Evolutionary conservation across 2,329 filamentous ascomycete genomes (phyloP), one percentile per base, ranked within the genome.

Genomic region (Aspergillus cejpii): DNA sequence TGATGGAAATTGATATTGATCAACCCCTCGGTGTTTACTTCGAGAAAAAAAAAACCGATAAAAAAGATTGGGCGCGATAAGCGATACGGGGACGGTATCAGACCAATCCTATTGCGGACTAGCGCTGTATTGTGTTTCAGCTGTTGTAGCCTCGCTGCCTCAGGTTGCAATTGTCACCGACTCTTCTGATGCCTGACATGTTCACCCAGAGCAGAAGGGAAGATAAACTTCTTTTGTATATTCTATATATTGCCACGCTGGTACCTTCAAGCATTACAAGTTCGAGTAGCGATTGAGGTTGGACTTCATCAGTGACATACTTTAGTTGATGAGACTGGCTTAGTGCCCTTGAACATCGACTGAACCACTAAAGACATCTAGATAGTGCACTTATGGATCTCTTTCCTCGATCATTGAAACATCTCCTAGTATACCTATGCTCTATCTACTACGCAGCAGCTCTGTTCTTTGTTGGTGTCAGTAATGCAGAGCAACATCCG

Each of bases 401-500:
- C 31, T 38, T 42, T 17, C 15, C 21, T 36, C 14, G 34, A 20
- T 33, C 31, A 11, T 8, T 33, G 46, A 10, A 37, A 20, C 19
- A 46, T 37, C 15, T 39, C 10, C 12, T 39, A 46, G 8, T 53
- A 29, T 12, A 12, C 28, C 7, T 48, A 3, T 50, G 41, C 39
- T 8, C 39, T 33, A 15, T 56, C 10, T 47, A 45, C 10, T 51
- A 43, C 42, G 27, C 47, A 11, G 28, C 52, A 21, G n/a, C 37
- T 10, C 3, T 53, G 6, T 41, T 47, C n/a, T 39, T 56, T 17
- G 39, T 56, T n/a, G 38, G 56, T 6, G 28, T 56, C 19, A 45
- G 45, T 28, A 49, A 53, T 43, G 57, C 58, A 15, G 38, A 54
- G 12, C 58, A 64, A 48, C 51, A 55, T 27, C 61, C 54, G 15